Conservation (phyloP, 108 stramenopile species). For the Aurantiochytrium sp. region DNA sequence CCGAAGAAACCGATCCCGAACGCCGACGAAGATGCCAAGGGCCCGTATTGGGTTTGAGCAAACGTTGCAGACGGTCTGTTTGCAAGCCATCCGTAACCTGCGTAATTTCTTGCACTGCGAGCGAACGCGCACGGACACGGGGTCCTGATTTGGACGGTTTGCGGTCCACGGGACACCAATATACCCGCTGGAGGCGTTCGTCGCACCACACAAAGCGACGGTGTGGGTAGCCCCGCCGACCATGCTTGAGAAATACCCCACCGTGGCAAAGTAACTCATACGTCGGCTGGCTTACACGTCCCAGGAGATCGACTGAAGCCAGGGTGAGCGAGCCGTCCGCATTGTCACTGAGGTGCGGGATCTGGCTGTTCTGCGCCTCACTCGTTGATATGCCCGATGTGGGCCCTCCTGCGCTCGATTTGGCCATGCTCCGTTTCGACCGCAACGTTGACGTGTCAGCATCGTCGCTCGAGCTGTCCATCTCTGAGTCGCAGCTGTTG, state of each 20-base stretch:
- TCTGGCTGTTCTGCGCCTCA: neutral
- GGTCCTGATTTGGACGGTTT: neutral
- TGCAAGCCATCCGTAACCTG: neutral
- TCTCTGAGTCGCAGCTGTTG: too few species aligned
- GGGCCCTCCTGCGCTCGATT: neutral
- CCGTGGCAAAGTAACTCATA: neutral
- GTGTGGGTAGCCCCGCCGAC: neutral
- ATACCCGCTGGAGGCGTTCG: neutral
- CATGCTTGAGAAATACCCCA: neutral
- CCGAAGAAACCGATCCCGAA: neutral
- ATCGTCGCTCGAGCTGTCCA: too few species aligned
- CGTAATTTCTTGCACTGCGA: neutral
- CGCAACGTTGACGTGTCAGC: too few species aligned
- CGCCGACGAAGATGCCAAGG: neutral
- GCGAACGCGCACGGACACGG: neutral
- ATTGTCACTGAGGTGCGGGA: neutral
- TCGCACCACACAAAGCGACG: conserved; percentile 7
- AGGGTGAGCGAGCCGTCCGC: neutral
- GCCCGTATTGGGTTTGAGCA: neutral
- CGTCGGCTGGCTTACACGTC: neutral
- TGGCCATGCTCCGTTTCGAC: too few species aligned
- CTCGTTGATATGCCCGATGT: neutral
- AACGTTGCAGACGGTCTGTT: neutral
- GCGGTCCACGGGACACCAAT: conserved; percentile 1
- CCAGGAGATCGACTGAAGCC: neutral